These are phyloP conservation scores for Erysimum cheiri DNA, from an alignment of 441 rosid genomes.

Conservation along the genomic window DNA sequence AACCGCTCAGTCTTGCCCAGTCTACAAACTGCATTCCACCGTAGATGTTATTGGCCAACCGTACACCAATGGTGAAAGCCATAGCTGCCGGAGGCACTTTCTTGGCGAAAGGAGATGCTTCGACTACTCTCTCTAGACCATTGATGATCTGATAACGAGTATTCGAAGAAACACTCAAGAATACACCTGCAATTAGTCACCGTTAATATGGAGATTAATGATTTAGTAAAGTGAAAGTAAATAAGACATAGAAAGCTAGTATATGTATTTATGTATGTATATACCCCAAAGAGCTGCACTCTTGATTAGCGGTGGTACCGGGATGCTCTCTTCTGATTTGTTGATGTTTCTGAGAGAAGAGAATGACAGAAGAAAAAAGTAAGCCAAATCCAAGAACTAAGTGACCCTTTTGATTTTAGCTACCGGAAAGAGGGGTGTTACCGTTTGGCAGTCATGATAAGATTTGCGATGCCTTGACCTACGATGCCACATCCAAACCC, in stretches of 20 bases:
- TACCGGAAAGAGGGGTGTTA: slow-evolving; percentile 34
- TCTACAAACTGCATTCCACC: slow-evolving; percentile 99
- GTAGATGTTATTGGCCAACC: slow-evolving; percentile 86
- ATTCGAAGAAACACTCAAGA: slow-evolving; percentile 86
- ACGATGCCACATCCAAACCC: slow-evolving; percentile 86
- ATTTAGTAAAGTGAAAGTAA: slow-evolving; percentile 1
- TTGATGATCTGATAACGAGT: slow-evolving; percentile 86
- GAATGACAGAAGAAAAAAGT: neutral
- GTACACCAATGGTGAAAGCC: slow-evolving; percentile 91
- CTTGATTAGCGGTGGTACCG: slow-evolving; percentile 76
- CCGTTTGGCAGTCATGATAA: slow-evolving; percentile 86
- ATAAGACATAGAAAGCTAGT: neutral
- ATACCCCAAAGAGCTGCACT: slow-evolving; percentile 94
- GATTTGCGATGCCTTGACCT: slow-evolving; percentile 91
- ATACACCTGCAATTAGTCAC: slow-evolving; percentile 61
- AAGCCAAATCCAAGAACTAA: slow-evolving; percentile 16
- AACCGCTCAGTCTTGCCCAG: slow-evolving; percentile 94
- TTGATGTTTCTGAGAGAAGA: slow-evolving; percentile 57
- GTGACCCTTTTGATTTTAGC: slow-evolving; percentile 1
- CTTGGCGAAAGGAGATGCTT: slow-evolving; percentile 81
- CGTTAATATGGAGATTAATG: slow-evolving; percentile 21
- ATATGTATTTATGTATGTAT: slow-evolving; percentile 16
- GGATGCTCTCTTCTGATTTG: slow-evolving; percentile 76
- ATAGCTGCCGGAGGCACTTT: slow-evolving; percentile 77
- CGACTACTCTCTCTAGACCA: slow-evolving; percentile 82